Percentiles rank a stretch among this genome's conserved stretches.
Evolutionary conservation across 345 rosid species (phyloP).

Genomic region (Triadica sebifera): DNA sequence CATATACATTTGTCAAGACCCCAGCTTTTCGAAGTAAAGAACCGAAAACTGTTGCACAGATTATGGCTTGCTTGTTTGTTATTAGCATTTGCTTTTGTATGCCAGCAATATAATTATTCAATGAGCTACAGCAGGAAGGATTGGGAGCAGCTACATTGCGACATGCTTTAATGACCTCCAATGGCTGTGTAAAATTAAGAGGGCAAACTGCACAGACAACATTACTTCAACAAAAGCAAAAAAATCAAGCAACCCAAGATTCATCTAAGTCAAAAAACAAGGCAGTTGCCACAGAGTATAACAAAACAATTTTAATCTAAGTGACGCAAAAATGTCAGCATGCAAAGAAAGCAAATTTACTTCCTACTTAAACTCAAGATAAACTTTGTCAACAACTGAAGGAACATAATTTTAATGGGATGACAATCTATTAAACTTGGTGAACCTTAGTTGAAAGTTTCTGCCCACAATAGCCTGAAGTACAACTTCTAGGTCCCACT

Average conservation of each 20-base stretch:
- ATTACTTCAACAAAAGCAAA: no score
- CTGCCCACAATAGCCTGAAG: background rate
- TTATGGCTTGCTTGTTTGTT: slow-evolving; percentile 92
- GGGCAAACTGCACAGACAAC: slow-evolving; percentile 76
- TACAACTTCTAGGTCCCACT: background rate
- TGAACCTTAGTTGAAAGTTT: background rate
- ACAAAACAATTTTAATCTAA: background rate
- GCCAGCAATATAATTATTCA: slow-evolving; percentile 72
- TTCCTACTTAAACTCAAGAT: background rate
- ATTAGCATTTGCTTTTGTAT: slow-evolving; percentile 92
- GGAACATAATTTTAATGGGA: background rate
- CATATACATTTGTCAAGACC: slow-evolving; percentile 82
- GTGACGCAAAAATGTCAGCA: background rate
- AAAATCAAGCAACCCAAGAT: no score
- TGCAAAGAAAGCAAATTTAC: slow-evolving; percentile 4
- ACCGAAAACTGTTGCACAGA: slow-evolving; percentile 83
- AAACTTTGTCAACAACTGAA: background rate
- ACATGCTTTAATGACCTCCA: slow-evolving; percentile 79
- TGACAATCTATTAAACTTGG: background rate
- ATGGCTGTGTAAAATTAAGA: slow-evolving; percentile 73
- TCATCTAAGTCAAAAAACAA: background rate
- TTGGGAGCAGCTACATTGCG: slow-evolving; percentile 82
- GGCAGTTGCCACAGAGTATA: background rate
- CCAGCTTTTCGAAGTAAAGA: slow-evolving; percentile 79
- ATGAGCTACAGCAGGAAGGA: slow-evolving; percentile 92